A percentile compares a stretch with the other conserved stretches of the same genome.
Conservation (phyloP, 2,329 filamentous ascomycete species). For the Penicillium sp. region DNA sequence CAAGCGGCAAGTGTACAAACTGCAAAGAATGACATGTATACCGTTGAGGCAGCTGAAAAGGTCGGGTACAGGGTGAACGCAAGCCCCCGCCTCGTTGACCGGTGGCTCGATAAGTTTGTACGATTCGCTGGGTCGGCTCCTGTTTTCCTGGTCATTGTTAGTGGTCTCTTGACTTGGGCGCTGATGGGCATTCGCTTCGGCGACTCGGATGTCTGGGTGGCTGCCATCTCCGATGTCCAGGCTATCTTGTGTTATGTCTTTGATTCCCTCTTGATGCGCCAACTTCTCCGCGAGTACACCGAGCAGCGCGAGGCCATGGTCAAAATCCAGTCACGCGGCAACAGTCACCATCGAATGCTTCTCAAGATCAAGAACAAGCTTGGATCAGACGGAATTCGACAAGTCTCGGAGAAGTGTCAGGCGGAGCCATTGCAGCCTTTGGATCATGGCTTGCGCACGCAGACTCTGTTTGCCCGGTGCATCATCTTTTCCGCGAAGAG, state of each 20-base stretch:
- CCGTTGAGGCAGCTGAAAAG: background rate
- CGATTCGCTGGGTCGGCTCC: background rate
- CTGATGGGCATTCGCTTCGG: slow-evolving; percentile 32
- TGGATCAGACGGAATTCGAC: background rate
- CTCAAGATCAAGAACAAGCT: slow-evolving; percentile 8
- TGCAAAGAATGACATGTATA: slow-evolving; percentile 1
- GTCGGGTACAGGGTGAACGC: background rate
- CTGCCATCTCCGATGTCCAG: slow-evolving; percentile 35
- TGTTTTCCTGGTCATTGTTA: background rate
- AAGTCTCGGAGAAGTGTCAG: background rate
- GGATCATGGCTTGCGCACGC: background rate
- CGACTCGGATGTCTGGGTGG: slow-evolving; percentile 27
- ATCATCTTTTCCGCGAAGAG: slow-evolving; percentile 9
- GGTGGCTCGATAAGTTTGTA: background rate
- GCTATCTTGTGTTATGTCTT: slow-evolving; percentile 38
- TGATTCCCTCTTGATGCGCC: slow-evolving; percentile 37
- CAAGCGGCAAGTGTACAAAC: background rate
- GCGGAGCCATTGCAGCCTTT: background rate
- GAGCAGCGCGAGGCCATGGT: slow-evolving; percentile 18
- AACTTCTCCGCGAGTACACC: slow-evolving; percentile 31
- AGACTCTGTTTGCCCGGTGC: background rate
- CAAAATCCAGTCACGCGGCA: slow-evolving; percentile 20
- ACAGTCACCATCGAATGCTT: slow-evolving; percentile 27
- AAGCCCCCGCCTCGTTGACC: background rate
- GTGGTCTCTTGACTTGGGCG: slow-evolving; percentile 31